phyloP scores from a whole-genome alignment of 768 basidiomycete genomes.

The Kwoniella newhampshirensis region DNA sequence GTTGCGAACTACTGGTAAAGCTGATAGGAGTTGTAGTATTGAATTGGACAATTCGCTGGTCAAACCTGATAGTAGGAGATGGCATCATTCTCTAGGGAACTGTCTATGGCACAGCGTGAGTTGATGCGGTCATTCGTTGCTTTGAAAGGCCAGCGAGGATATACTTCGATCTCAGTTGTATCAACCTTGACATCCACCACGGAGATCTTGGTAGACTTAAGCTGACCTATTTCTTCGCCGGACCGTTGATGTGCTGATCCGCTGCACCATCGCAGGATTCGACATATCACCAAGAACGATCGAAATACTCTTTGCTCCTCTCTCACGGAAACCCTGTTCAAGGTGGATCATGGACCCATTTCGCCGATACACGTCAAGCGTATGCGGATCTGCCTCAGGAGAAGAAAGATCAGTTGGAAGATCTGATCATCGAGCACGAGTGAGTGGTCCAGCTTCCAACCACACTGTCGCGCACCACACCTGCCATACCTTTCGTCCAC shows the following conservation, averaged over 20 bases:
- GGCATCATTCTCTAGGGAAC: conserved; percentile 1
- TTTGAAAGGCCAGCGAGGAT: no score
- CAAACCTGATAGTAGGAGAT: conserved; percentile 3
- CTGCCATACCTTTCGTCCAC: no score
- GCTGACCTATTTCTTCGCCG: no score
- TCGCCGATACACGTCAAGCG: conserved; percentile 3
- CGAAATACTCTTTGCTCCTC: background rate
- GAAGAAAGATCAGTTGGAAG: conserved; percentile 6
- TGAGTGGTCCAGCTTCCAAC: background rate
- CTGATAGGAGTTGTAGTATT: background rate
- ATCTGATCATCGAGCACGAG: conserved; percentile 2
- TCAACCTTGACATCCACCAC: no score
- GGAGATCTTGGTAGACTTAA: no score
- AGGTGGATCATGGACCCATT: conserved; percentile 3
- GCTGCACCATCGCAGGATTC: background rate
- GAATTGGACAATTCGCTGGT: background rate
- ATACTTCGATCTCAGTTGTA: no score
- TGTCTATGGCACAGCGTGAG: background rate
- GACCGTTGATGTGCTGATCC: no score
- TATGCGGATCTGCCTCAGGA: conserved; percentile 3
- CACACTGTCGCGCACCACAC: no score
- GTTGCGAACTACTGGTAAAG: no score
- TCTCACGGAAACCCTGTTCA: background rate
- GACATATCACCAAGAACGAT: conserved; percentile 4
- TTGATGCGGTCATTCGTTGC: background rate